Evolutionary conservation across 169 alveolate genomes (phyloP).

Genomic region (Plasmodium relictum): DNA sequence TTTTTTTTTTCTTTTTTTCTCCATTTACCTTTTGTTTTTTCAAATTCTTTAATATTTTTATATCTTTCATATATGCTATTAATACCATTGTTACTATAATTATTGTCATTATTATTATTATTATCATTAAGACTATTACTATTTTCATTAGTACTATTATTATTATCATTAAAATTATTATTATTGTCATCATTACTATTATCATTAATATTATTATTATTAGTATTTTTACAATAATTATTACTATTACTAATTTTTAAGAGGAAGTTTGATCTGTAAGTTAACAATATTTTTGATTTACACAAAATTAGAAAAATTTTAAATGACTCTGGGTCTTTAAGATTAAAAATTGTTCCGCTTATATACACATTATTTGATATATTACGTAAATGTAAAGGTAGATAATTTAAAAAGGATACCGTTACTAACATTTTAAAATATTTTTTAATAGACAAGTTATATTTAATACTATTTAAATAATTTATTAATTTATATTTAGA

Average conservation of each 20-base stretch:
- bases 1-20: conserved; percentile 9
- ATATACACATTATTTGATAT: conserved; percentile 44
- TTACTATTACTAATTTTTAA: conserved; percentile 50
- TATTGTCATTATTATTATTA: background rate
- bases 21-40: background rate
- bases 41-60: conserved; percentile 2
- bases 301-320: conserved; percentile 51
- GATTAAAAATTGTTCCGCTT: conserved; percentile 32
- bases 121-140: conserved; percentile 3
- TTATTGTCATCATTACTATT: background rate
- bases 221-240: background rate
- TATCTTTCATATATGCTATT: background rate
- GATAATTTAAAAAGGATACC: conserved; percentile 54
- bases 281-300: conserved; percentile 63
- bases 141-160: conserved; percentile 1
- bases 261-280: conserved; percentile 67
- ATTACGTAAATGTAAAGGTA: conserved; percentile 49
- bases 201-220: conserved; percentile 1
- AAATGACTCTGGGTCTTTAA: conserved; percentile 40
- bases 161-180: too few species aligned
- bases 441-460: conserved; percentile 38
- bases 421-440: conserved; percentile 62
- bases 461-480: conserved; percentile 35
- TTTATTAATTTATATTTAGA: conserved; percentile 53
- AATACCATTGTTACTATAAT: background rate